phyloP scores from a whole-genome alignment of 179 eudicot species.

The Beta corolliflora region DNA sequence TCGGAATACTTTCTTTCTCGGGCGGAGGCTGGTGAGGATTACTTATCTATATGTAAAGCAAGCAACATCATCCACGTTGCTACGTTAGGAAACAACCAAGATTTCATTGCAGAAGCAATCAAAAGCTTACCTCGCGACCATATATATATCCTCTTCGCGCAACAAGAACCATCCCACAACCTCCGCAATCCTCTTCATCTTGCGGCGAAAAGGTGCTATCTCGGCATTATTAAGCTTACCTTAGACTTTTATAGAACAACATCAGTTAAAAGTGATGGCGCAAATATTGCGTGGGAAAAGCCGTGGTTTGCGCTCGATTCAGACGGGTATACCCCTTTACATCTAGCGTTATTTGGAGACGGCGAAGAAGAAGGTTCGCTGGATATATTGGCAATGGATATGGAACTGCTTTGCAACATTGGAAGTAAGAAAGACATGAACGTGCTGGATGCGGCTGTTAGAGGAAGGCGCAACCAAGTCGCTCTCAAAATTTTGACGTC shows the following conservation, averaged over 20 bases:
- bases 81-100: background rate
- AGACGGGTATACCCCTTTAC: background rate
- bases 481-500: background rate
- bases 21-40: background rate
- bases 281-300: background rate
- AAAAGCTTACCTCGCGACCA: background rate
- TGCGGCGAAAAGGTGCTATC: background rate
- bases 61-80: slow-evolving; percentile 5
- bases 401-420: background rate
- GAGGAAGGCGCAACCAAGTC: background rate
- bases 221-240: background rate
- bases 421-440: background rate
- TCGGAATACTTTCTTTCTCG: background rate
- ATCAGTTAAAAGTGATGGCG: background rate
- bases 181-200: background rate
- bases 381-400: background rate
- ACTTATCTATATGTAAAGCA: background rate
- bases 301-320: slow-evolving; percentile 1
- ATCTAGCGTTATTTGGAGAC: too few species aligned
- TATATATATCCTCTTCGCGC: background rate
- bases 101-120: background rate
- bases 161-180: background rate
- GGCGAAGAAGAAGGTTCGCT: background rate
- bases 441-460: background rate
- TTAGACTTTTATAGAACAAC: background rate